These are phyloP conservation scores for Capsicum pubescens DNA, from an alignment of 257 asterid genomes.

Conservation along the genomic window DNA sequence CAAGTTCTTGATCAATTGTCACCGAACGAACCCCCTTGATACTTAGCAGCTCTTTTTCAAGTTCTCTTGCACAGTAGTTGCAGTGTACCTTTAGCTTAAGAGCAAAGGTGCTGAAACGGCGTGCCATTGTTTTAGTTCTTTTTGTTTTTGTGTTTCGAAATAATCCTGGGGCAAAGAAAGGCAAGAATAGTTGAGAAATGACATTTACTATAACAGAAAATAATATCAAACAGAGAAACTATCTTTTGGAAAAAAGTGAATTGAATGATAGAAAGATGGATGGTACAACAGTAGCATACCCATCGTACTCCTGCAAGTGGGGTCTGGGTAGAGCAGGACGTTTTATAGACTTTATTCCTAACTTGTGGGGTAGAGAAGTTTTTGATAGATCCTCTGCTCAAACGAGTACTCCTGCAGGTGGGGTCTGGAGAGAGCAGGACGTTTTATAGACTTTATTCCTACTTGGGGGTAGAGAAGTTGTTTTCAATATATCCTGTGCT, in stretches of 20 bases:
- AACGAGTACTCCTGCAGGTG: too few relatives aligned
- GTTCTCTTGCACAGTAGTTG: constrained; percentile 28
- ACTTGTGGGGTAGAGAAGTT: too few relatives aligned
- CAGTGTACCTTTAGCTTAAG: constrained; percentile 37
- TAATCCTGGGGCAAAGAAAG: background rate
- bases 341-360: too few relatives aligned
- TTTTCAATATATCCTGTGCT: too few relatives aligned
- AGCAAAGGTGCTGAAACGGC: constrained; percentile 15
- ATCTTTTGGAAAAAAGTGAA: background rate
- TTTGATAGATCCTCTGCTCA: too few relatives aligned
- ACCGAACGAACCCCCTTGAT: constrained; percentile 31
- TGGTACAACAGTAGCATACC: too few relatives aligned
- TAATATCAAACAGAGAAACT: background rate
- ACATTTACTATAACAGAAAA: background rate
- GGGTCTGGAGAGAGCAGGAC: too few relatives aligned
- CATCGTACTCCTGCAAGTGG: too few relatives aligned
- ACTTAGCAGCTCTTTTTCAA: background rate
- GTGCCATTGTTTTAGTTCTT: constrained; percentile 1
- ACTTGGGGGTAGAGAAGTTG: too few relatives aligned
- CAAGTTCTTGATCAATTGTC: constrained; percentile 26
- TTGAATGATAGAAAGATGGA: background rate
- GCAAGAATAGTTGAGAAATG: background rate
- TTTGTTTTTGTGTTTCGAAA: background rate
- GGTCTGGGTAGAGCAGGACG: too few relatives aligned
- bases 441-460: too few relatives aligned